Base-by-base conservation (phyloP, 2,329 filamentous ascomycete genomes). In the Xylariaceae sp. region DNA sequence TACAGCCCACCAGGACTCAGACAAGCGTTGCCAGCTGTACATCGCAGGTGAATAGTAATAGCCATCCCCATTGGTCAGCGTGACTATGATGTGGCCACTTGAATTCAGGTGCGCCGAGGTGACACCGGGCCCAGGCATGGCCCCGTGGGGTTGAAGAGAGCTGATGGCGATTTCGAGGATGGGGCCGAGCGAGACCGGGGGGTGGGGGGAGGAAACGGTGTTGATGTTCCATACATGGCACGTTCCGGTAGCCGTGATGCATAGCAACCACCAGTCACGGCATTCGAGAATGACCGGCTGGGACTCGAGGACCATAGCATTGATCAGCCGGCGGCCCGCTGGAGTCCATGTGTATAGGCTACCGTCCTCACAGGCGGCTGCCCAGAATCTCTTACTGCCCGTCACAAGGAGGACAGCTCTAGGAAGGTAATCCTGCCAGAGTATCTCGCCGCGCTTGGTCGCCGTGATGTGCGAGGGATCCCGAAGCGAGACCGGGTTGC, bases 1-100 rank as follows among this genome's bases (percentile, higher is more conserved):
- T 0, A 97, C 88, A 0, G 90, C 90, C 88, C 92, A 98, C 92
- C 92, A 98, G 2, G 87, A 77, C 59, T 98, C 94, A 2, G 88
- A 94, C n/a, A 98, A 71, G 8, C 89, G 81, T 62, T 97, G 90
- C 92, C 92, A 98, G 6, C 81, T 78, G 61, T 81, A 90, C 83
- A 98, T 85, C 13, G 75, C 73, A 1, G 84, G 77, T 2, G 86
- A 86, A 63, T 98, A 98, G 37, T 82, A 82, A 63, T 88, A 98
- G 2, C 92, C 92, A 53, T 98, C 90, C 14, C 92, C 92, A 53
- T 96, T 97, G 16, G 84, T 92, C 43, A 98, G 73, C 0, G 88
- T 92, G n/a, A 97, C 78, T 16, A 97, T 73, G 14, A 97, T 76
- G 31, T 88, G 76, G 2, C 92, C 94, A 38, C 81, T 82, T 0